Conservation (phyloP, 1,284 basidiomycete genomes). For the Trametes polyzona region DNA sequence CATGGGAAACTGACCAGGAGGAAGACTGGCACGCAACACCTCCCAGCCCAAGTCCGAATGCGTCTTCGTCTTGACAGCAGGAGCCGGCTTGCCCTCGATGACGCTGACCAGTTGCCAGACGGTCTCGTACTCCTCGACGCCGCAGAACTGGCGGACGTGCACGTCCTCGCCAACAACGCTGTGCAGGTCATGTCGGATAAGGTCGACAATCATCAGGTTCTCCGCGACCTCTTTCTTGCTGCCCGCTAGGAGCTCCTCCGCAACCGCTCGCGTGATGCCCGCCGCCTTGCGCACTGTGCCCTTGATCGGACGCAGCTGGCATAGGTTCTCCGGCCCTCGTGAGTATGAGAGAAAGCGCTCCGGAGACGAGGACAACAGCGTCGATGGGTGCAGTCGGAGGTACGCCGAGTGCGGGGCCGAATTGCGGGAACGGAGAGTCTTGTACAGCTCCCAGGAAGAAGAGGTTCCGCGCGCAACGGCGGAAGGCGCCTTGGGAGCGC, state of each 20-base stretch:
- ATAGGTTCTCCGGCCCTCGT: conserved; percentile 59
- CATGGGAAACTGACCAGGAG: conserved; percentile 67
- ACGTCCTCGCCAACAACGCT: conserved; percentile 79
- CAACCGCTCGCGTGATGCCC: conserved; percentile 62
- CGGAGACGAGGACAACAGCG: conserved; percentile 81
- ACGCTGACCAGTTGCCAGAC: conserved; percentile 98
- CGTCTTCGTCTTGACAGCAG: conserved; percentile 34
- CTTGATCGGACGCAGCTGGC: conserved; percentile 95
- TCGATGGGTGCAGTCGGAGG: conserved; percentile 71
- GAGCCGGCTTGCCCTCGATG: conserved; percentile 65
- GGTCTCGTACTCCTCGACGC: conserved; percentile 91
- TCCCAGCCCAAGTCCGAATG: conserved; percentile 71
- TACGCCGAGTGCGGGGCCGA: conserved; percentile 93
- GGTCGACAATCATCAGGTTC: conserved; percentile 98
- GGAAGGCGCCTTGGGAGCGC: conserved; percentile 40
- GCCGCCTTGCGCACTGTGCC: conserved; percentile 81
- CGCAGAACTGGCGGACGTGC: conserved; percentile 84
- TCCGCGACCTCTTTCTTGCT: conserved; percentile 95
- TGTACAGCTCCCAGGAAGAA: conserved; percentile 76
- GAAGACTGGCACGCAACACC: conserved; percentile 78
- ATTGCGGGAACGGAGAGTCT: conserved; percentile 74
- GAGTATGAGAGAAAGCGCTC: conserved; percentile 93
- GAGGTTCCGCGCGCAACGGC: conserved; percentile 42
- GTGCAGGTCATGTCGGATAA: conserved; percentile 93
- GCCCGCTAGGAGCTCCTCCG: conserved; percentile 67